Conservation (phyloP, 1,139 yeast species). For the Yamadazyma triangularis region DNA sequence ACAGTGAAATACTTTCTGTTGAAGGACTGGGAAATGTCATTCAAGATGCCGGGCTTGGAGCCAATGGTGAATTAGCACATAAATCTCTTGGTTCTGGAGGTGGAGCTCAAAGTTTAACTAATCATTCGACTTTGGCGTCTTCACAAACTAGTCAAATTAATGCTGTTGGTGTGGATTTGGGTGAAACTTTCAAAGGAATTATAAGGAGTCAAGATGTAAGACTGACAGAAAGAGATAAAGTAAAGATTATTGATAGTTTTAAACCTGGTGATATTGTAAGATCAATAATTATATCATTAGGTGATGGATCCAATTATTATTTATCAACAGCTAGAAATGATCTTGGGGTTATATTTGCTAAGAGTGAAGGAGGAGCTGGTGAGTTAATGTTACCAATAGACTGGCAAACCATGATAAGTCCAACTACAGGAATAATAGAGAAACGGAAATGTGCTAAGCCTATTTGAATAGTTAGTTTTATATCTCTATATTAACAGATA, state of each 20-base stretch:
- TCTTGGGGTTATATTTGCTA: constrained; percentile 90
- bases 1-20: constrained; percentile 77
- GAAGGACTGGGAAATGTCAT: constrained; percentile 60
- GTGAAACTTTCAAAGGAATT: constrained; percentile 88
- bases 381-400: constrained; percentile 84
- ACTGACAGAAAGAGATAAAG: constrained; percentile 86
- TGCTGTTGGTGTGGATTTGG: constrained; percentile 60
- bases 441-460: constrained; percentile 93
- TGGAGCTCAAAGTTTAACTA: constrained; percentile 44
- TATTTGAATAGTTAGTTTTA: constrained; percentile 33
- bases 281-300: constrained; percentile 77
- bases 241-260: constrained; percentile 72
- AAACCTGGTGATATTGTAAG: constrained; percentile 89
- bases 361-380: constrained; percentile 64
- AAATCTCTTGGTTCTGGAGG: constrained; percentile 45
- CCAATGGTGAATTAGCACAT: constrained; percentile 50
- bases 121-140: constrained; percentile 45
- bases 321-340: constrained; percentile 87
- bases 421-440: constrained; percentile 69
- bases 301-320: constrained; percentile 91
- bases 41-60: constrained; percentile 64
- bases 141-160: constrained; percentile 27
- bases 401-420: constrained; percentile 93
- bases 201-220: constrained; percentile 87
- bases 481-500: too few relatives aligned